Percentiles rank a stretch among this genome's conserved stretches.
These are phyloP conservation scores for Yamadazyma nakazawae DNA, from an alignment of 805 yeast species.

Conservation along the genomic window DNA sequence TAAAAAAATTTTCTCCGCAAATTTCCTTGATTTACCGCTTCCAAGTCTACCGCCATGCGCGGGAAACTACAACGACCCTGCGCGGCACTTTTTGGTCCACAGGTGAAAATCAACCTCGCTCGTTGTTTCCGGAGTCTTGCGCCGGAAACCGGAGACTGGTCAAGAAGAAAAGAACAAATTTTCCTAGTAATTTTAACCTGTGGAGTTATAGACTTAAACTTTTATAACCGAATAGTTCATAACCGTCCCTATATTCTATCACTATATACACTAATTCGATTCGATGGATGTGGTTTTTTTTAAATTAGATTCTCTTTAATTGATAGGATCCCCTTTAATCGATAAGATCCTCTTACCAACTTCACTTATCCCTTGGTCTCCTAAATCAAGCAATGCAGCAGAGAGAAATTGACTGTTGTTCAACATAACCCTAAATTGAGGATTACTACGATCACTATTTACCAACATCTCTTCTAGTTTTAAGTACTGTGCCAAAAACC, in stretches of 20 bases:
- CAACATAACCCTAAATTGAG: constrained; percentile 16
- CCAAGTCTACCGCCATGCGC: background rate
- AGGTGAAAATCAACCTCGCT: background rate
- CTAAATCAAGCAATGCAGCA: constrained; percentile 14
- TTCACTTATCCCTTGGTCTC: constrained; percentile 1
- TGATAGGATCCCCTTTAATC: background rate
- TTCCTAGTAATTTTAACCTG: background rate
- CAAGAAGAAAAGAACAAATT: background rate
- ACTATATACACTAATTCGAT: too few species aligned
- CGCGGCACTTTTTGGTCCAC: too few species aligned
- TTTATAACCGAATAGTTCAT: background rate
- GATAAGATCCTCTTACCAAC: constrained; percentile 7
- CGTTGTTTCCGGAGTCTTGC: background rate
- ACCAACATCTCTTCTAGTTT: constrained; percentile 10
- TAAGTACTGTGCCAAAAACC: constrained; percentile 9
- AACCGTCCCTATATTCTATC: too few species aligned
- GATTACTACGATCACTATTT: constrained; percentile 2
- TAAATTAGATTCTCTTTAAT: too few species aligned
- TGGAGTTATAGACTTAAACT: too few species aligned
- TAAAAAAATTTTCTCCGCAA: constrained; percentile 3
- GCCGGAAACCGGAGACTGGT: background rate
- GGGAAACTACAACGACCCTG: too few species aligned
- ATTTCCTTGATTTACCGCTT: constrained; percentile 1
- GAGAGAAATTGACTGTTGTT: constrained; percentile 34
- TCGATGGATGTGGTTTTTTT: too few species aligned